Percentiles rank a stretch among this genome's conserved stretches.
These are phyloP conservation scores for Globisporangium megalacanthum DNA, from an alignment of 352 stramenopile genomes.

Conservation along the genomic window DNA sequence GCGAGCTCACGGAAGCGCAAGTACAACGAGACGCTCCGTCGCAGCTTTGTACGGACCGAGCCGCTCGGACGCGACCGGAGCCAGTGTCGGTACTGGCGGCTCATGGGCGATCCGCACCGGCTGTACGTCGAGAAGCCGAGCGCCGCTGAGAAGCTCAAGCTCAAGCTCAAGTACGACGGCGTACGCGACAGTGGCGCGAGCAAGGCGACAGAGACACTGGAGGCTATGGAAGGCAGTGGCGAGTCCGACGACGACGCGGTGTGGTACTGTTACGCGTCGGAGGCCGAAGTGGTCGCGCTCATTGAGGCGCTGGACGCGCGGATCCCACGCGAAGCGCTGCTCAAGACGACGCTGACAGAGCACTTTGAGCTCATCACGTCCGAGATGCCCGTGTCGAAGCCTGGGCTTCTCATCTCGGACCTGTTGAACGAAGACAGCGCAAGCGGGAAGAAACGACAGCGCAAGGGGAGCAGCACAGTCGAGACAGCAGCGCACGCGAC, in stretches of 20 bases:
- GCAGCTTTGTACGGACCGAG: conserved; percentile 72
- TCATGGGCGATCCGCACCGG: conserved; percentile 54
- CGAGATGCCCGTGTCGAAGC: conserved; percentile 71
- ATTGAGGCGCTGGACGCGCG: conserved; percentile 49
- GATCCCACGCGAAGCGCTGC: conserved; percentile 39
- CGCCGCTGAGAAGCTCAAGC: conserved; percentile 30
- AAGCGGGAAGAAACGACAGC: conserved; percentile 38
- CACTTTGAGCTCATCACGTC: conserved; percentile 50
- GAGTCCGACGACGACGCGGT: conserved; percentile 16
- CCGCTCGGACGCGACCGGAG: conserved; percentile 60
- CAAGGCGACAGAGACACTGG: neutral
- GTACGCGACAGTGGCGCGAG: neutral
- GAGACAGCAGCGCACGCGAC: conserved; percentile 8
- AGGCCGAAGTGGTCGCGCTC: conserved; percentile 55
- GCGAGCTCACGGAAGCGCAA: conserved; percentile 53
- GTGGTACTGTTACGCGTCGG: conserved; percentile 67
- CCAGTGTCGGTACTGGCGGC: conserved; percentile 63
- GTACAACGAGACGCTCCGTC: conserved; percentile 50
- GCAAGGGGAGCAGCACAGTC: conserved; percentile 31
- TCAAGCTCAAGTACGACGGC: conserved; percentile 22
- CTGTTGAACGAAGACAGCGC: conserved; percentile 55
- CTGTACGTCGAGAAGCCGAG: conserved; percentile 70
- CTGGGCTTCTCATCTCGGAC: conserved; percentile 69
- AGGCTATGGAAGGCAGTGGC: neutral
- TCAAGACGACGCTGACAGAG: conserved; percentile 47